Conservation (phyloP, 495 filamentous ascomycete species). For the Penicillium odoratum region DNA sequence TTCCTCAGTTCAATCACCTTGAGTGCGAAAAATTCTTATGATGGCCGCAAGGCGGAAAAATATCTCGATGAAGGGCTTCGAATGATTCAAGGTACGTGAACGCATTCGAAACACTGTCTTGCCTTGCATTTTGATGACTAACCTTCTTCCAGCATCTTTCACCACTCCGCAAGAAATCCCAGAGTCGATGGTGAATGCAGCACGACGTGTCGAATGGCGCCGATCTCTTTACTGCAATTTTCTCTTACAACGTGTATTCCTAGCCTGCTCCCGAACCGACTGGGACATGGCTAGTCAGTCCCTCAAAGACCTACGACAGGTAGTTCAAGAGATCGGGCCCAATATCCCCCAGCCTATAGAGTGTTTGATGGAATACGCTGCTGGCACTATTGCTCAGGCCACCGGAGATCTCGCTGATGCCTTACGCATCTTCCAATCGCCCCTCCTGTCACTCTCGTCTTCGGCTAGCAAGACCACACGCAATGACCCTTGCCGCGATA, state of each 20-base stretch:
- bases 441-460: constrained; percentile 53
- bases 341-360: constrained; percentile 42
- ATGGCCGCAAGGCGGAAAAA: constrained; percentile 64
- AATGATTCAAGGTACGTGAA: constrained; percentile 50
- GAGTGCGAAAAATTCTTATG: constrained; percentile 60
- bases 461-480: constrained; percentile 39
- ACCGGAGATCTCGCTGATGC: constrained; percentile 69
- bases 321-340: constrained; percentile 35
- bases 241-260: constrained; percentile 59
- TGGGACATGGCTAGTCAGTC: constrained; percentile 55
- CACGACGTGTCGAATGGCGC: constrained; percentile 52
- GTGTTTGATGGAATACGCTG: constrained; percentile 63
- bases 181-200: constrained; percentile 47
- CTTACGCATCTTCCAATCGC: constrained; percentile 62
- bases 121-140: neutral
- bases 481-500: constrained; percentile 63
- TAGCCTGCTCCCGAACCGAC: constrained; percentile 60
- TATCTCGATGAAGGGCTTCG: constrained; percentile 67
- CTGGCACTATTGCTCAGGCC: constrained; percentile 76
- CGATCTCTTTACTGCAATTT: constrained; percentile 55
- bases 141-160: constrained; percentile 34
- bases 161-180: constrained; percentile 40
- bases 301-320: constrained; percentile 41
- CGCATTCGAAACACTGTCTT: constrained; percentile 1
- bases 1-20: constrained; percentile 71